Conservation (phyloP, 1,139 yeast genomes). For the Pichia sp. region DNA sequence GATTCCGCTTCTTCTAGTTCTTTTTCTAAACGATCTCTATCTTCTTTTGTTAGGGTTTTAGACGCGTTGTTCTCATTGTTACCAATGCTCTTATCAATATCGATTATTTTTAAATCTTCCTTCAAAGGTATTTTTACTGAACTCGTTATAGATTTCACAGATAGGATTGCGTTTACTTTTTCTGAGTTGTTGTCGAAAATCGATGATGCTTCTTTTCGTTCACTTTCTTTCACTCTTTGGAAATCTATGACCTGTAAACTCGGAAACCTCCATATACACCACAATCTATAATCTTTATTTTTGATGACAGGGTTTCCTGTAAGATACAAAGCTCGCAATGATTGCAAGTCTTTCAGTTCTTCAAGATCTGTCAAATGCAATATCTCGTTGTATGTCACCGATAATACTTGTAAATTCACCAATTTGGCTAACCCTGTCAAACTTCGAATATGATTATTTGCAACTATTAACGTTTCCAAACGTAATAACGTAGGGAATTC, state of each 20-base stretch:
- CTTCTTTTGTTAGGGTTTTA: constrained; percentile 48
- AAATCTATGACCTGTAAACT: constrained; percentile 62
- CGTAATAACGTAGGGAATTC: constrained; percentile 47
- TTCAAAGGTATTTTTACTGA: neutral
- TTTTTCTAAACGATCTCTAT: constrained; percentile 46
- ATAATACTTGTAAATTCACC: constrained; percentile 41
- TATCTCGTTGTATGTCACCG: constrained; percentile 52
- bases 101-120: neutral
- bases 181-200: constrained; percentile 43
- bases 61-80: constrained; percentile 4
- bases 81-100: neutral
- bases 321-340: constrained; percentile 48
- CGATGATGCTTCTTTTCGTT: constrained; percentile 43
- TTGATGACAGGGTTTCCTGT: constrained; percentile 59
- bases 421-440: constrained; percentile 12
- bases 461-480: constrained; percentile 50
- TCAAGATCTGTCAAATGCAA: constrained; percentile 39
- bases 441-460: constrained; percentile 50
- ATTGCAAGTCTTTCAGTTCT: constrained; percentile 36
- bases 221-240: constrained; percentile 52
- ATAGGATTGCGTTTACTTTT: constrained; percentile 13
- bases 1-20: constrained; percentile 61
- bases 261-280: constrained; percentile 63
- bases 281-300: constrained; percentile 53
- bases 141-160: neutral